phyloP scores from a whole-genome alignment of 2,329 filamentous ascomycete genomes.

The Diplodia scrobiculata region DNA sequence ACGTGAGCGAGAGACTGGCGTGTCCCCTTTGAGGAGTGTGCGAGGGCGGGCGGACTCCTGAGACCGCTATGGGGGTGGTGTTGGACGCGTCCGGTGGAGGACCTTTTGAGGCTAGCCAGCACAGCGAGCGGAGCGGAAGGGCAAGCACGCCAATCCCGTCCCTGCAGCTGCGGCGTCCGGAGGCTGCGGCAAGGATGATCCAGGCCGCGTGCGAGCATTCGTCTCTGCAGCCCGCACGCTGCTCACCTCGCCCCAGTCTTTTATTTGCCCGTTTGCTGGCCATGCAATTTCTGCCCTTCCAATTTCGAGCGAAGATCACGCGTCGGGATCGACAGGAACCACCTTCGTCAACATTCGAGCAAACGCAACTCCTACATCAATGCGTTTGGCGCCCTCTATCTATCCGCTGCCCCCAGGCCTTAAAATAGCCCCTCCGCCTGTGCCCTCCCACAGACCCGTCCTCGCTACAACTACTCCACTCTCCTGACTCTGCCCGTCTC shows the following conservation, averaged over 20 bases:
- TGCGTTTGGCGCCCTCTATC: background rate
- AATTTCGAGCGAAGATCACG: conserved; percentile 18
- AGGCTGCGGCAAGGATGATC: conserved; percentile 21
- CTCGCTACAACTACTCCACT: conserved; percentile 41
- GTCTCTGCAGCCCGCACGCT: background rate
- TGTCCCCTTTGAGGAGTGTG: conserved; percentile 1
- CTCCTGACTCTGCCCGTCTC: conserved; percentile 66
- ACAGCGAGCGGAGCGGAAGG: conserved; percentile 8
- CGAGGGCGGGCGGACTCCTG: conserved; percentile 9
- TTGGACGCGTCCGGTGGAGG: conserved; percentile 3
- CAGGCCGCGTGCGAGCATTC: conserved; percentile 6
- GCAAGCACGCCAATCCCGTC: conserved; percentile 21
- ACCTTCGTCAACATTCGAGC: background rate
- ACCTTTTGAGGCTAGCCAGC: background rate
- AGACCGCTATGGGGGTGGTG: background rate
- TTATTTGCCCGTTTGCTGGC: conserved; percentile 9
- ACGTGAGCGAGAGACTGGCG: conserved; percentile 26
- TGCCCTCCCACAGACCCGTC: background rate
- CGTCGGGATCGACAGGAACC: conserved; percentile 22
- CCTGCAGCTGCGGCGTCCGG: conserved; percentile 24
- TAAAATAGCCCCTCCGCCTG: background rate
- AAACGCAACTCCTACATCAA: background rate
- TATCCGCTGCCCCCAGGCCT: background rate
- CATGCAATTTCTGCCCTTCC: conserved; percentile 10
- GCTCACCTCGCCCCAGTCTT: background rate